Evolutionary conservation across 345 rosid species (phyloP).

Genomic region (Cardamine resedifolia): DNA sequence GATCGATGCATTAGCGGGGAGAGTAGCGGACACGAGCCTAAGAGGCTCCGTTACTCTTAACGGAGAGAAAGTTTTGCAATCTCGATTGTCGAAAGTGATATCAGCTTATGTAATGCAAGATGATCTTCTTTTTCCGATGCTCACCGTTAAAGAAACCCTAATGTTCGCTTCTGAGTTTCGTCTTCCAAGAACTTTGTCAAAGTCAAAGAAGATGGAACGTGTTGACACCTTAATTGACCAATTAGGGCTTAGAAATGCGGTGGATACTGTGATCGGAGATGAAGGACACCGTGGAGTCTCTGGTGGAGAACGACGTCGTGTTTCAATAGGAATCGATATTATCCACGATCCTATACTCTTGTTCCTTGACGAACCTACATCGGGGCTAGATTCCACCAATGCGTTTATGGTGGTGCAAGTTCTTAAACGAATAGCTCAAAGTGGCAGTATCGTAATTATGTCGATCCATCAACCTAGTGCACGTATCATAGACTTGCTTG

Average conservation of each 20-base stretch:
- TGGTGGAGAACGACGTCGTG: constrained; percentile 80
- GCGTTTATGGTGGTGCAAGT: constrained; percentile 2
- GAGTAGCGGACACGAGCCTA: constrained; percentile 64
- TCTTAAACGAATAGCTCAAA: not conserved
- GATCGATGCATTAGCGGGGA: constrained; percentile 65
- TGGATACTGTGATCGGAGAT: constrained; percentile 76
- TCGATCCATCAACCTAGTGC: not conserved
- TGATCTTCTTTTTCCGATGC: constrained; percentile 71
- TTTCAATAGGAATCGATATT: constrained; percentile 75
- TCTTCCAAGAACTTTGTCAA: constrained; percentile 61
- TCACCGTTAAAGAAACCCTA: constrained; percentile 72
- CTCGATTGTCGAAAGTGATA: constrained; percentile 67
- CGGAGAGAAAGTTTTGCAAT: constrained; percentile 55
- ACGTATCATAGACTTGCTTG: not conserved
- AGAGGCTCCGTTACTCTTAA: constrained; percentile 58
- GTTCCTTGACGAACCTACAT: not conserved
- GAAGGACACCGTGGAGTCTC: constrained; percentile 89
- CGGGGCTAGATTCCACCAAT: not conserved
- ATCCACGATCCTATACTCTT: not conserved
- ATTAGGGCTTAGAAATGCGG: constrained; percentile 67
- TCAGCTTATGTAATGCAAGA: constrained; percentile 90
- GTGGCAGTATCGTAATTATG: not conserved
- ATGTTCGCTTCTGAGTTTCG: constrained; percentile 81
- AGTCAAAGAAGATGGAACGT: constrained; percentile 58
- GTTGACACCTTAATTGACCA: constrained; percentile 34